Percentiles rank a stretch among this genome's conserved stretches.
Conservation (phyloP, 2,329 filamentous ascomycete species). For the Ascocoryne sarcoides region DNA sequence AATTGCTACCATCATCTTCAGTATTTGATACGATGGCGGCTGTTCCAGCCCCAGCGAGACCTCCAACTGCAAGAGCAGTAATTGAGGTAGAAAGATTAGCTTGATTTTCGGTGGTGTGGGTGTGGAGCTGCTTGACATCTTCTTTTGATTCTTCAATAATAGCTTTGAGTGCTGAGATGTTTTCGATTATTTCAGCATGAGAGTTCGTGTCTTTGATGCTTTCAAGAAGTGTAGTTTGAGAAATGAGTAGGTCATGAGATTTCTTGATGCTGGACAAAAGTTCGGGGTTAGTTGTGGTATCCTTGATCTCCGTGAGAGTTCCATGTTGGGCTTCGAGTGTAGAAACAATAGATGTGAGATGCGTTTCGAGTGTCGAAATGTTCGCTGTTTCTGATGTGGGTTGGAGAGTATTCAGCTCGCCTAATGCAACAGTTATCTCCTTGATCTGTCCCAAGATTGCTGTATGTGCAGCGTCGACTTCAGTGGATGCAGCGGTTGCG, state of each 20-base stretch:
- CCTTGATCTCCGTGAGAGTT: conserved; percentile 14
- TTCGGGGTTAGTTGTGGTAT: conserved; percentile 7
- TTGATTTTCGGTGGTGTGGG: conserved; percentile 16
- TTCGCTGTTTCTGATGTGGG: conserved; percentile 1
- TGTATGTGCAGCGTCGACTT: conserved; percentile 8
- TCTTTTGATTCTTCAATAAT: conserved; percentile 19
- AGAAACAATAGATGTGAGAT: conserved; percentile 14
- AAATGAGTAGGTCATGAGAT: conserved; percentile 11
- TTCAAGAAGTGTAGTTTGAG: conserved; percentile 3
- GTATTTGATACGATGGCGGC: conserved; percentile 5
- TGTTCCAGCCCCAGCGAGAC: conserved; percentile 16
- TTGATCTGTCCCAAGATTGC: conserved; percentile 13
- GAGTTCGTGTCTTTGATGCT: conserved; percentile 6
- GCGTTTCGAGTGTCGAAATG: conserved; percentile 12
- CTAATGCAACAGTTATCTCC: conserved; percentile 4
- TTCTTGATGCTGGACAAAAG: conserved; percentile 10
- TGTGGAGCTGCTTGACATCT: conserved; percentile 20
- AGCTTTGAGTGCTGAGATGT: conserved; percentile 19
- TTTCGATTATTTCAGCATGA: conserved; percentile 13
- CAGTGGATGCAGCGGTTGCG: conserved; percentile 7
- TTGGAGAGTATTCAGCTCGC: conserved; percentile 14
- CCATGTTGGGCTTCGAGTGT: conserved; percentile 13
- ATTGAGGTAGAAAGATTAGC: conserved; percentile 18
- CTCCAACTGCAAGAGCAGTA: conserved; percentile 15
- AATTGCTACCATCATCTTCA: conserved; percentile 5